Conservation (phyloP, 2,329 filamentous ascomycete species). For the Chaetomiaceae sp. region DNA sequence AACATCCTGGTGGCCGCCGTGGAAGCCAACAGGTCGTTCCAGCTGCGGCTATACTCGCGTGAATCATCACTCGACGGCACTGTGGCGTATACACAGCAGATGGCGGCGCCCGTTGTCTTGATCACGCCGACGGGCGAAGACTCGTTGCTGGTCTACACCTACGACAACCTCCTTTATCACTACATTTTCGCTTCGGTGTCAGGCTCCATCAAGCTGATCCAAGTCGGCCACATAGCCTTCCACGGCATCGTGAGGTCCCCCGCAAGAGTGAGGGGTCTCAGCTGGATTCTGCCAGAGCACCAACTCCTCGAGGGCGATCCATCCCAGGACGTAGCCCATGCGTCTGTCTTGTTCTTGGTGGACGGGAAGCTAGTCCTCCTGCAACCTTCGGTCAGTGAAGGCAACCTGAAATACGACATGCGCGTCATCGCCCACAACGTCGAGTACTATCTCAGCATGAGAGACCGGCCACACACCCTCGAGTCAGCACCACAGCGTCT, state of each 20-base stretch:
- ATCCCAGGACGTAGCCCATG: conserved; percentile 88
- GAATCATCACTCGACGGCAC: conserved; percentile 73
- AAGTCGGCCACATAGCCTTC: conserved; percentile 97
- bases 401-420: conserved; percentile 96
- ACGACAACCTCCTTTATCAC: conserved; percentile 93
- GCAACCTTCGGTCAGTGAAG: conserved; percentile 78
- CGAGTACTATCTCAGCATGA: conserved; percentile 89
- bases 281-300: conserved; percentile 90
- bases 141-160: conserved; percentile 92
- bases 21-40: conserved; percentile 76
- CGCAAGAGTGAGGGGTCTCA: conserved; percentile 84
- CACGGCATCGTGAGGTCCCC: conserved; percentile 94
- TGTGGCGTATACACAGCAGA: conserved; percentile 68
- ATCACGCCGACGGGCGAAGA: conserved; percentile 88
- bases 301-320: conserved; percentile 89
- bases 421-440: conserved; percentile 92
- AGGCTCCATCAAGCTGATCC: conserved; percentile 70
- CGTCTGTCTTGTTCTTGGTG: conserved; percentile 92
- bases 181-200: conserved; percentile 76
- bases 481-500: conserved; percentile 23
- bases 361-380: conserved; percentile 93
- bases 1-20: conserved; percentile 91
- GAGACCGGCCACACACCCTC: conserved; percentile 63
- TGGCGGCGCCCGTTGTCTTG: conserved; percentile 83
- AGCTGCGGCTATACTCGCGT: conserved; percentile 88